Evolutionary conservation across 2,329 filamentous ascomycete species (phyloP), one percentile per base, ranked within the genome.

Genomic region (Beauveria sp.): DNA sequence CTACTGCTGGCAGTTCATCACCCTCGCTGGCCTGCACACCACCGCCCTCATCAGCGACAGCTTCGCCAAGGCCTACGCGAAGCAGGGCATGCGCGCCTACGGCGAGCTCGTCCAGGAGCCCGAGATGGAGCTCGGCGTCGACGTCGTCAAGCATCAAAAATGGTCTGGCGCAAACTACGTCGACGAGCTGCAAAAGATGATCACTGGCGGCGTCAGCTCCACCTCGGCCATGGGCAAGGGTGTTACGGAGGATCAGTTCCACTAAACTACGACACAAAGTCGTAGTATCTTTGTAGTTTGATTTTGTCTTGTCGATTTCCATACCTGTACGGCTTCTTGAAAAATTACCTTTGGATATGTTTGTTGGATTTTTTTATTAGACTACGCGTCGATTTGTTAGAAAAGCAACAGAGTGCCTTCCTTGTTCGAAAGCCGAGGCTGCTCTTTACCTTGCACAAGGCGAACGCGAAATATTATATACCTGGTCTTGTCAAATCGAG

Each of bases 1-100:
- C 65, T 99, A 99, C 84, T 96, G 91, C 85, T 99, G 94, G 94
- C 94, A 99, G 77, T 99, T 99, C 82, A 99, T 99, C 80, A 99
- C 94, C n/a, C 85, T 99, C 52, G 94, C 93, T 5, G 94, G 94
- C 67, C 83, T 99, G 72, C 94, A 99, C 81, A 96, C 91, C 64
- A 97, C 91, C 4, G 94, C 93, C 43, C 85, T 99, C 58, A 96
- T 96, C 78, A 88, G 88, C 70, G 86, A 97, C 77, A 86, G 88
- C 65, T 99, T 99, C 77, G 87, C 91, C 63, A 84, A 86, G 72
- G 90, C 91, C 54, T 99, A 90, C 74, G 82, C 88, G 61, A 80
- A 85, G 73, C 80, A 88, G 63, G 93, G 93, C 61, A 99, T 99
- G 93, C 87, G 92, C 61, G 94, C 93, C 16, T 99, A 97, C 75